These are phyloP conservation scores for Bothriochloa decipiens DNA, from an alignment of 176 grass and related monocot genomes.

Conservation along the genomic window DNA sequence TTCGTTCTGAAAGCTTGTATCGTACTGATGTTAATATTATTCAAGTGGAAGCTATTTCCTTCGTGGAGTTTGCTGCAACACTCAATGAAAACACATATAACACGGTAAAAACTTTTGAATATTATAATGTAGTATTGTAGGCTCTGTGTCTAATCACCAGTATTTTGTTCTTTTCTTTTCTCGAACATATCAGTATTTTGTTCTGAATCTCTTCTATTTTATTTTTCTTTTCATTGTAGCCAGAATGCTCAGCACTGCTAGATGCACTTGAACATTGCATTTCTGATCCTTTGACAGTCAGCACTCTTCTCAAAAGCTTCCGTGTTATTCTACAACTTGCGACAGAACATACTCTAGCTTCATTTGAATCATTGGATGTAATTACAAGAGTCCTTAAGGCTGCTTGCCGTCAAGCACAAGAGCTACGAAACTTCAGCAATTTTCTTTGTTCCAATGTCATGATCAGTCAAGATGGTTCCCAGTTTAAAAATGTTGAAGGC, in stretches of 20 bases:
- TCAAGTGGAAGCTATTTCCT: conserved; percentile 95
- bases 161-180: conserved; percentile 6
- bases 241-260: conserved; percentile 81
- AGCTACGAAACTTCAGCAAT: conserved; percentile 62
- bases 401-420: conserved; percentile 70
- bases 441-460: conserved; percentile 31
- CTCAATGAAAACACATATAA: conserved; percentile 84
- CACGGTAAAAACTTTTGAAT: conserved; percentile 59
- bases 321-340: conserved; percentile 81
- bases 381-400: conserved; percentile 76
- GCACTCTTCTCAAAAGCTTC: conserved; percentile 81
- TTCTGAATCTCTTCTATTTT: conserved; percentile 27
- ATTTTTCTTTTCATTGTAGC: conserved; percentile 57
- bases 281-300: conserved; percentile 60
- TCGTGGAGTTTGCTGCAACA: conserved; percentile 89
- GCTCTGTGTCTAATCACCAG: conserved; percentile 15
- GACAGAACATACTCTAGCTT: conserved; percentile 71
- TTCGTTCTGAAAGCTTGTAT: conserved; percentile 42
- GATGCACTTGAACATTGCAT: conserved; percentile 66
- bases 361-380: conserved; percentile 75
- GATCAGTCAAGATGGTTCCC: conserved; percentile 47
- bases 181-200: not conserved
- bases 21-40: conserved; percentile 61
- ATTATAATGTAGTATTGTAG: conserved; percentile 25
- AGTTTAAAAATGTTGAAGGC: conserved; percentile 38